Evolutionary conservation across 2,329 filamentous ascomycete genomes (phyloP).

Genomic region (Leptographium lundbergii): DNA sequence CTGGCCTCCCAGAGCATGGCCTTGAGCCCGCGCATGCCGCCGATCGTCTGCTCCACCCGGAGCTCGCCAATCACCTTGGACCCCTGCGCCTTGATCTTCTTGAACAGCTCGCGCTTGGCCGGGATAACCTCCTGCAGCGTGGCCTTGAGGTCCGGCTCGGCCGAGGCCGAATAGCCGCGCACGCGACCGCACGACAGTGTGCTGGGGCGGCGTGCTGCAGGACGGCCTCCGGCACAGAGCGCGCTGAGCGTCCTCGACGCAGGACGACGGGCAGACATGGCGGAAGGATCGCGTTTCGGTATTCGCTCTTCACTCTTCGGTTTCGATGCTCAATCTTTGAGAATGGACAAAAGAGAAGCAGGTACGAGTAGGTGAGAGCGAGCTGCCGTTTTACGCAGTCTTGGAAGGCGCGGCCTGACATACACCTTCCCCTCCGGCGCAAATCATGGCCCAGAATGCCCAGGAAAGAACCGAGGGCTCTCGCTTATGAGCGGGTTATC

Average conservation of each 20-base stretch:
- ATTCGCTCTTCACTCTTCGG: background rate
- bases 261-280: background rate
- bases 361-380: background rate
- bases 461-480: slow-evolving; percentile 14
- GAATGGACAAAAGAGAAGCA: background rate
- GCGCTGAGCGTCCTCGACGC: background rate
- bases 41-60: slow-evolving; percentile 86
- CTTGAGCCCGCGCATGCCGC: slow-evolving; percentile 94
- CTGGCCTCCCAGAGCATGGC: slow-evolving; percentile 99
- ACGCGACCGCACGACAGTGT: background rate
- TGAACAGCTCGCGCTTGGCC: slow-evolving; percentile 82
- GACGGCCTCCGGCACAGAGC: background rate
- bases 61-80: slow-evolving; percentile 81
- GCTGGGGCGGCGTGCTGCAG: background rate
- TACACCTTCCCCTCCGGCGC: background rate
- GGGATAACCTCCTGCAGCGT: slow-evolving; percentile 77
- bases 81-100: slow-evolving; percentile 79
- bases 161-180: slow-evolving; percentile 56
- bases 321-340: background rate
- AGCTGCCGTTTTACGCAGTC: background rate
- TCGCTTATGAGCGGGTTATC: background rate
- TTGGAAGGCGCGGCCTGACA: background rate
- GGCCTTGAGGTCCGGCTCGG: slow-evolving; percentile 82
- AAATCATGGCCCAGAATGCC: background rate
- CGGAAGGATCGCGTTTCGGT: no score